A percentile compares a stretch with the other conserved stretches of the same genome.
These are phyloP conservation scores for Rubia balearica DNA, from an alignment of 305 asterid species.

Conservation along the genomic window DNA sequence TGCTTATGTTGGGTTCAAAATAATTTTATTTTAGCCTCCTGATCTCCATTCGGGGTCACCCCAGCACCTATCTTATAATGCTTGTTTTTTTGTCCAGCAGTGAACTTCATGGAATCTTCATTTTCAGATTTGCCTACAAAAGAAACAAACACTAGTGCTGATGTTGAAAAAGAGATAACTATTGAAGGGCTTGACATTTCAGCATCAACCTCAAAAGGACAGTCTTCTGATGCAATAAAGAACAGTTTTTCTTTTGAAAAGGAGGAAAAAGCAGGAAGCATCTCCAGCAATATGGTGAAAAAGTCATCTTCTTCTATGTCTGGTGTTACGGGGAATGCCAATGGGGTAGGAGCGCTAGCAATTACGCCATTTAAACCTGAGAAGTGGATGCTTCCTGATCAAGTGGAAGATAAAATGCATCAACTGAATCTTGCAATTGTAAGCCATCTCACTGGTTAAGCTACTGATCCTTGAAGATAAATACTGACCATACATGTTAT, in stretches of 20 bases:
- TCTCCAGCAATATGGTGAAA: slow-evolving; percentile 27
- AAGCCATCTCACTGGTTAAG: slow-evolving; percentile 25
- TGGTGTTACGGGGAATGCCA: slow-evolving; percentile 28
- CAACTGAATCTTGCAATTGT: slow-evolving; percentile 96
- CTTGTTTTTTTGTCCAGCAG: slow-evolving; percentile 21
- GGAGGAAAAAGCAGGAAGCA: slow-evolving; percentile 29
- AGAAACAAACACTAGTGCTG: slow-evolving; percentile 27
- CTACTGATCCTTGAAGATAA: slow-evolving; percentile 1
- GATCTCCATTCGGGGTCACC: not conserved
- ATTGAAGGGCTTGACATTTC: slow-evolving; percentile 36
- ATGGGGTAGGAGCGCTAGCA: slow-evolving; percentile 36
- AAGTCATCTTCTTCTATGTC: slow-evolving; percentile 46
- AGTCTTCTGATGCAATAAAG: slow-evolving; percentile 28
- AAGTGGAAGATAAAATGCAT: slow-evolving; percentile 43
- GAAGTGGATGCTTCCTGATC: slow-evolving; percentile 62
- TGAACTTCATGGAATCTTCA: slow-evolving; percentile 20
- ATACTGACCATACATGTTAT: not conserved
- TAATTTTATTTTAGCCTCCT: not conserved
- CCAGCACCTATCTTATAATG: slow-evolving; percentile 4
- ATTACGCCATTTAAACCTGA: slow-evolving; percentile 53
- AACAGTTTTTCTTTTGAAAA: slow-evolving; percentile 30
- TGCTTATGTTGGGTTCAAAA: too few relatives aligned
- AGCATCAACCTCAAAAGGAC: slow-evolving; percentile 32
- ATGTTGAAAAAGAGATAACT: slow-evolving; percentile 30
- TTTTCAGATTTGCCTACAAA: slow-evolving; percentile 29